Percentiles rank a stretch among this genome's conserved stretches.
Conservation (phyloP, 495 filamentous ascomycete species). For the Penicillium mononematosum region DNA sequence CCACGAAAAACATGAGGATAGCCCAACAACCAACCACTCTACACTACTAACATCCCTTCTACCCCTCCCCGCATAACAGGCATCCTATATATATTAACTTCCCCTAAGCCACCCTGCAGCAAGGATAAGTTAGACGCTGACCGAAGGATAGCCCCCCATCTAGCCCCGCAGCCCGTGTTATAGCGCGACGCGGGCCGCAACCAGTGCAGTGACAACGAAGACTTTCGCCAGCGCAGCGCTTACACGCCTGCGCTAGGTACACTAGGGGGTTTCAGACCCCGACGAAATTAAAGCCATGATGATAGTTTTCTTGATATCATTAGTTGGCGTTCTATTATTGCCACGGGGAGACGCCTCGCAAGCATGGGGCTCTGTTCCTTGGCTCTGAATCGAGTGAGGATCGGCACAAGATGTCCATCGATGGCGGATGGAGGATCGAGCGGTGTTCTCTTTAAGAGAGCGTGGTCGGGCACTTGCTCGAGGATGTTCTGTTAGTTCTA, state of each 20-base stretch:
- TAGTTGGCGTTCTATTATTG: conserved; percentile 5
- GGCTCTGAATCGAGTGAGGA: neutral
- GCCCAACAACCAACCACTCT: neutral
- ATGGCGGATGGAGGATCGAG: neutral
- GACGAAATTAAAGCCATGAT: neutral
- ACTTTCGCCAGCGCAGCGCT: conserved; percentile 12
- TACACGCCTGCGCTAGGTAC: conserved; percentile 13
- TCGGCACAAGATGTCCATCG: neutral
- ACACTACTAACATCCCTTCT: neutral
- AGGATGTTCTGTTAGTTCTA: neutral
- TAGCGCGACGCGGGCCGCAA: conserved; percentile 14
- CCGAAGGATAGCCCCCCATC: neutral
- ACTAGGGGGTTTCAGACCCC: conserved; percentile 14
- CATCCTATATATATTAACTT: neutral
- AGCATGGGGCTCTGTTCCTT: conserved; percentile 3
- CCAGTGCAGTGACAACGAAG: conserved; percentile 11
- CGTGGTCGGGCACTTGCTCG: neutral
- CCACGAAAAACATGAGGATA: neutral
- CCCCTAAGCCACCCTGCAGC: neutral
- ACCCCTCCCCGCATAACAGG: neutral
- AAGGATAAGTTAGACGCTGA: conserved; percentile 2
- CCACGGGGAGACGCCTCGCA: conserved; percentile 7
- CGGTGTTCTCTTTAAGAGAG: conserved; percentile 12
- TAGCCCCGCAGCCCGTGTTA: conserved; percentile 11
- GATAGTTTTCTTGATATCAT: neutral